Evolutionary conservation across 129 eudicot species (phyloP), one percentile per base, ranked within the genome.

Genomic region (Escallonia herrerae): DNA sequence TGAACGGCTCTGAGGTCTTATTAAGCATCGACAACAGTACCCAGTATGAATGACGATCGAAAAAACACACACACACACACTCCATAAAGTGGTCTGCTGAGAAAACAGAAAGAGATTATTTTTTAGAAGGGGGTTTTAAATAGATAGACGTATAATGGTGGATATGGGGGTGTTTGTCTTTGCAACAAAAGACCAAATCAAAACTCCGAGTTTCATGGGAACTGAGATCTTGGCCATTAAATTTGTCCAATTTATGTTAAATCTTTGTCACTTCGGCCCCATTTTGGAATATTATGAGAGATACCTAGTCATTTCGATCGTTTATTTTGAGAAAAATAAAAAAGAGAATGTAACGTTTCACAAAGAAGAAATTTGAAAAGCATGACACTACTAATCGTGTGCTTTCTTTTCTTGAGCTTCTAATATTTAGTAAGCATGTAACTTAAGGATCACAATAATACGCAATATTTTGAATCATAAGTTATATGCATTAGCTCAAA

Each of bases 201-300:
- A 63, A 77, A 75, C 50, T 40, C 80, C 61, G 50, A 77, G 54
- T 68, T 66, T 67, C 63, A 74, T 71, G 81, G 81, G 66, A 61
- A 78, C 82, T 68, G 66, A 84, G 90, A 84, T 84, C 77, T 81
- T 81, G 75, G 58, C 44, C 69, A 68, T 66, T 77, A 43, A 22
- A 74, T 77, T 69, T 76, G 65, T 73, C 73, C 68, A 66, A 71
- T 62, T 72, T 56, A 55, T 69, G 50, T 69, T 40, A 67, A 66
- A 74, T 66, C 68, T 60, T 60, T 74, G 56, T 58, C 40, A 14
- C 63, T 51, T 37, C 14, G 62, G 49, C 15, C 60, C 33, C 58
- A 7, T 55, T 22, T 22, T 22, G 33, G 33, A 22, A 22, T 22
- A 22, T 22, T 22, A 22, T 22, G 33, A 22, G 33, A 22, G 33